Conservation (phyloP, 495 filamentous ascomycete species). For the Penicillium paradoxum region DNA sequence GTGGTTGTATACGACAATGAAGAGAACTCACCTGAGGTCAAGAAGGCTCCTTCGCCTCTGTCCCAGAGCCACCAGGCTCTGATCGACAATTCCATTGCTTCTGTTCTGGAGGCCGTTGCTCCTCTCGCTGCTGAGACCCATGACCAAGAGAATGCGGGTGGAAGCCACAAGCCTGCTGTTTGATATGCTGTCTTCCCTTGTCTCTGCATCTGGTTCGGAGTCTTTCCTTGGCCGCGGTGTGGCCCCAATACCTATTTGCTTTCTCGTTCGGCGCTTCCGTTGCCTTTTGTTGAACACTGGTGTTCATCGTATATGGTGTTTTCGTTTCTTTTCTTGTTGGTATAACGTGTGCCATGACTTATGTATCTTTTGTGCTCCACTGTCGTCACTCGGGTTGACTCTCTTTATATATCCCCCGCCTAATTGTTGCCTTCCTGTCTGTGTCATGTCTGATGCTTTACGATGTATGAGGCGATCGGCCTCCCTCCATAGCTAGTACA, state of each 20-base stretch:
- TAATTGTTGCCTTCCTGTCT: slow-evolving; percentile 9
- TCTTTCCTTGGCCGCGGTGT: slow-evolving; percentile 3
- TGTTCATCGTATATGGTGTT: background rate
- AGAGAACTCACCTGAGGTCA: slow-evolving; percentile 16
- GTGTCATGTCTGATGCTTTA: slow-evolving; percentile 17
- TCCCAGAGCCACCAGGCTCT: slow-evolving; percentile 6
- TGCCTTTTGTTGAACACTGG: slow-evolving; percentile 4
- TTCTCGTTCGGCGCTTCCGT: slow-evolving; percentile 1
- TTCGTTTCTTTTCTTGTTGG: no score
- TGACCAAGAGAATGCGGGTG: background rate
- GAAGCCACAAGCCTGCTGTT: background rate
- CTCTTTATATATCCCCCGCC: background rate
- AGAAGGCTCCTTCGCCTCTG: slow-evolving; percentile 13
- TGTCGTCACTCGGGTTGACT: background rate
- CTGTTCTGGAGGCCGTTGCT: slow-evolving; percentile 25
- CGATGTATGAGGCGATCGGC: slow-evolving; percentile 8
- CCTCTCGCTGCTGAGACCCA: slow-evolving; percentile 45
- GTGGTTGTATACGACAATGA: slow-evolving; percentile 57
- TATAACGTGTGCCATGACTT: slow-evolving; percentile 9
- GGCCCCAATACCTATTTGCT: slow-evolving; percentile 8
- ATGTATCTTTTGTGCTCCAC: slow-evolving; percentile 13
- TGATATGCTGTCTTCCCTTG: slow-evolving; percentile 1
- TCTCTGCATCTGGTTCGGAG: slow-evolving; percentile 24
- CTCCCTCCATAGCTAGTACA: no score
- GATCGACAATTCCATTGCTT: slow-evolving; percentile 25